Conservation (phyloP, 148 eudicot genomes). For the Dianthus caryophyllus region DNA sequence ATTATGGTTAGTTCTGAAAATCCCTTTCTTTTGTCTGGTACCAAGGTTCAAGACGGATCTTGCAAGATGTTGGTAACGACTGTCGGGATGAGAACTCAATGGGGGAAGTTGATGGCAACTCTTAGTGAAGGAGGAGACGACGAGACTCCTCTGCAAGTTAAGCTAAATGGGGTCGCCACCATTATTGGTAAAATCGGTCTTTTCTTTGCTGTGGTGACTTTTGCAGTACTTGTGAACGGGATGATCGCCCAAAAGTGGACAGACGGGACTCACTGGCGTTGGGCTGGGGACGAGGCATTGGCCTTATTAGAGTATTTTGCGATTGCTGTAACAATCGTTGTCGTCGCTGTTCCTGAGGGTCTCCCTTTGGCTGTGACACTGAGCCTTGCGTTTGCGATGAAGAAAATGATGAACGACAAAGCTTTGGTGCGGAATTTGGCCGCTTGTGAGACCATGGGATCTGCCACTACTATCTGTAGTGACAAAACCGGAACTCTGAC, state of each 20-base stretch:
- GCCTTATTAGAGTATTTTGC: constrained; percentile 82
- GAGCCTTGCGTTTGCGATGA: constrained; percentile 96
- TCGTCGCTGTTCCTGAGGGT: constrained; percentile 98
- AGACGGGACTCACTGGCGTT: constrained; percentile 52
- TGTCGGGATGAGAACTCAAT: constrained; percentile 95
- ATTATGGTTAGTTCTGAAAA: constrained; percentile 58
- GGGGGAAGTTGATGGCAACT: constrained; percentile 96
- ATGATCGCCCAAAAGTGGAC: constrained; percentile 52
- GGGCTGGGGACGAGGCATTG: constrained; percentile 81
- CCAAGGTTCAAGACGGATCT: constrained; percentile 95
- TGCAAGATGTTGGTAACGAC: constrained; percentile 91
- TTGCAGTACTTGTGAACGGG: constrained; percentile 72
- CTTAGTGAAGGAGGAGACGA: constrained; percentile 97
- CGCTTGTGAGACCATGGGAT: constrained; percentile 98
- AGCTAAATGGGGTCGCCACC: constrained; percentile 91
- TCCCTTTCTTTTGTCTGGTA: constrained; percentile 86
- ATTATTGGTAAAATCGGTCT: constrained; percentile 91
- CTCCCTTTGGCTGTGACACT: constrained; percentile 88
- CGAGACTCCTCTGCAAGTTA: constrained; percentile 91
- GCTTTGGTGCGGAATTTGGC: constrained; percentile 89
- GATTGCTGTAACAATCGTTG: constrained; percentile 87
- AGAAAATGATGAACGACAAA: constrained; percentile 97
- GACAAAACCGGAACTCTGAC: constrained; percentile 96
- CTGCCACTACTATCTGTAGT: constrained; percentile 86
- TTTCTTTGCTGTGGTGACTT: constrained; percentile 80